These are phyloP conservation scores for Warburgia ugandensis DNA, from an alignment of 164 flowering plant species.

Conservation along the genomic window DNA sequence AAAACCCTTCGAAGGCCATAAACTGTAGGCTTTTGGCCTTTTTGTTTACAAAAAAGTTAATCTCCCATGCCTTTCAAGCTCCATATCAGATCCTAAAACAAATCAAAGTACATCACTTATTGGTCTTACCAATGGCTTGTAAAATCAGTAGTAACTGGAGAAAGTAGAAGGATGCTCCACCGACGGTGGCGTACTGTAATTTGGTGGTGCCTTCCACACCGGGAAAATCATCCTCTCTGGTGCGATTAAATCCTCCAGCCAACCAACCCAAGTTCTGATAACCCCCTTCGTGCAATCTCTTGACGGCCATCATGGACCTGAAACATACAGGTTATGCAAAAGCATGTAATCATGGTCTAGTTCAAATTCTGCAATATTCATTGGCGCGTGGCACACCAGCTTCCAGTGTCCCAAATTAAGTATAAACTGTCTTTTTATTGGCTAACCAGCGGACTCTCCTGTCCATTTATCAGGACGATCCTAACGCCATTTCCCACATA, in stretches of 20 bases:
- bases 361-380: no score
- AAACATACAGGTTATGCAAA: neutral
- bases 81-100: no score
- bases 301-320: constrained; percentile 68
- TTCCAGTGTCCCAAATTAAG: no score
- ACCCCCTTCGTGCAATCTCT: constrained; percentile 49
- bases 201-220: constrained; percentile 64
- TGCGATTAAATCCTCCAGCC: constrained; percentile 67
- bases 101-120: neutral
- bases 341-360: neutral
- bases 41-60: no score
- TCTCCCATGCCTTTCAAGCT: no score
- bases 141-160: constrained; percentile 55
- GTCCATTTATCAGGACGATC: no score
- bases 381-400: no score
- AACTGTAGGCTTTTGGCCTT: no score
- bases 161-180: constrained; percentile 75
- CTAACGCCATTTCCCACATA: no score
- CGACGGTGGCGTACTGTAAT: constrained; percentile 79
- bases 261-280: constrained; percentile 74
- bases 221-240: constrained; percentile 57
- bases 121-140: constrained; percentile 33
- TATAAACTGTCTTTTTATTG: no score
- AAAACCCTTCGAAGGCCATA: no score
- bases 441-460: no score